Base-by-base conservation (phyloP, 73 alveolate genomes). In the Blepharisma stoltei region DNA sequence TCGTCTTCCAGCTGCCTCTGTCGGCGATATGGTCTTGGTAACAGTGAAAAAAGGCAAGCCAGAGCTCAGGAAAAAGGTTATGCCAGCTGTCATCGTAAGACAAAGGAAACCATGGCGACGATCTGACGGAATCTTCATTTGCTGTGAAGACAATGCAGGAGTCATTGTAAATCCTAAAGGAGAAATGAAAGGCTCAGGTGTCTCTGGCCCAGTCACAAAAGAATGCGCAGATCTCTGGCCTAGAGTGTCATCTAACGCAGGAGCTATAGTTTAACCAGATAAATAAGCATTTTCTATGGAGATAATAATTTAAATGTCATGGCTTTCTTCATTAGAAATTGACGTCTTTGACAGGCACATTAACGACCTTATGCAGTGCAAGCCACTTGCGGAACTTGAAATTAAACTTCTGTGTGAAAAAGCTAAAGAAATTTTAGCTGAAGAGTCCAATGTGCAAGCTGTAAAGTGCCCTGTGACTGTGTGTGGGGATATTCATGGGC, bases 401-500 rank as follows among this genome's bases (percentile, higher is more conserved):
- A 97, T 95, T 45, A 90, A 88, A 80, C 83, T 81, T 53, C 91
- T 95, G 27, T 94, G 98, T 71, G 99, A 95, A 79, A 85, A 91
- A 81, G 99, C 98, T 9, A 94, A 95, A 80, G 99, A 95, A 75
- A 90, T 95, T 66, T 87, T 97, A 67, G 67, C 78, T 41, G 95
- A 89, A 81, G 95, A 96, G 86, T 55, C 97, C 54, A 92, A 95
- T 82, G 92, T 89, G 66, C 87, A 90, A 71, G 84, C 90, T 20
- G 84, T 91, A n/a, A 67, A 89, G 49, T 70, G 88, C n/a, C 97
- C 98, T 43, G 96, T 95, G 78, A 95, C 99, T 47, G 93, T 95
- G 54, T 96, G 97, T 83, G 98, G 99, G 32, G 99, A 95, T 86
- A 88, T 95, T 47, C 99, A 95, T 84, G 99, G 99, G 49, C 98